Base-by-base conservation (phyloP, 495 filamentous ascomycete genomes). In the Aspergillus affinis region DNA sequence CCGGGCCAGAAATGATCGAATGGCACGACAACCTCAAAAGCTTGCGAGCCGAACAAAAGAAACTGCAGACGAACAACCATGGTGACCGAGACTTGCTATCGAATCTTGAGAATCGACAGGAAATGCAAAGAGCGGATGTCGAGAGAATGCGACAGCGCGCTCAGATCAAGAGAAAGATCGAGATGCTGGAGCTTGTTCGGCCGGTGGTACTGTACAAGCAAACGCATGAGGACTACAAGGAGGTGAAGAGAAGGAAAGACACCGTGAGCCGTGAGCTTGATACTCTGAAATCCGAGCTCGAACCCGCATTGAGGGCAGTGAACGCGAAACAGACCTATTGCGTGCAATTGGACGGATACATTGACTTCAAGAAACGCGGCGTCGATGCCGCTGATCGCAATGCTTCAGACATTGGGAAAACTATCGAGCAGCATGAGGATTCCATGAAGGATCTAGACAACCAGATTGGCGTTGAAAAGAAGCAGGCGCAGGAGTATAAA, bases 101-200 rank as follows among this genome's bases (percentile, higher is more conserved):
- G 52, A 86, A 84, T 47, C 75, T 91, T 49, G 84, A 94, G 66
- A 75, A 77, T 7, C 85, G 91, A 8, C 94, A 98, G 70, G 84
- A 89, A 58, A 82, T 84, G 61, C 83, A 92, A 44, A 84, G 89
- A 64, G 88, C 86, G 7, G 93, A 96, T 66, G 92, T 97, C 6
- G 86, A 94, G 61, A 84, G 91, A 62, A 81, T 96, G 64, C 81
- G 86, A 26, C 89, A 97, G 65, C 81, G 93, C 55, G 81, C 87
- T 47, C 74, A 81, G 18, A 84, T 95, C 20, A 77, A 89, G 63
- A 69, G 80, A 54, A 85, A 79, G 20, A 81, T 94, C n/a, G 76
- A 83, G 21, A 75, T 87, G 32, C 78, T 97, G 32, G 81, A 91
- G 61, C 80, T 80, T 23, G 74, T 83, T 9, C 83, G 85, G 18